These are phyloP conservation scores for Hygrophila difformis DNA, from an alignment of 257 asterid species.

Conservation along the genomic window DNA sequence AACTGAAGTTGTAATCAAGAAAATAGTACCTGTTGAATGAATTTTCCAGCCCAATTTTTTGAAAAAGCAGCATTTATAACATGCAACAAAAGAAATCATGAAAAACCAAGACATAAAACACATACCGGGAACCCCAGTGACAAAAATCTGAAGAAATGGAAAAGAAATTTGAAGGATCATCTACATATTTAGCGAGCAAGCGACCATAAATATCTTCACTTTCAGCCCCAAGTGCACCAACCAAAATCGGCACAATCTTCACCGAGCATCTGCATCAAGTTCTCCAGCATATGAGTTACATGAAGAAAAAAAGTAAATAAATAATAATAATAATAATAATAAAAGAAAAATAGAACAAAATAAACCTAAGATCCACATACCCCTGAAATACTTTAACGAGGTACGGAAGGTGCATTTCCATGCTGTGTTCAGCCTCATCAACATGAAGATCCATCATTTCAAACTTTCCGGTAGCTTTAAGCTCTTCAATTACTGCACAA, in stretches of 20 bases:
- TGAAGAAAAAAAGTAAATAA: no score
- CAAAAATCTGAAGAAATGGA: slow-evolving; percentile 96
- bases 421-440: slow-evolving; percentile 98
- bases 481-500: slow-evolving; percentile 67
- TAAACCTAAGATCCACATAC: slow-evolving; percentile 25
- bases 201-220: slow-evolving; percentile 70
- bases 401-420: slow-evolving; percentile 99
- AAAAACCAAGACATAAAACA: neutral
- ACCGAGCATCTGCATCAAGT: slow-evolving; percentile 46
- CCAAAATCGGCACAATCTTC: slow-evolving; percentile 90
- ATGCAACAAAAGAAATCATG: neutral
- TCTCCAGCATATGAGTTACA: slow-evolving; percentile 20
- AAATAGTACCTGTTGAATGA: neutral
- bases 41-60: no score
- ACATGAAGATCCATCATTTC: slow-evolving; percentile 82
- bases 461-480: slow-evolving; percentile 84
- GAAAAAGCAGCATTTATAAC: no score
- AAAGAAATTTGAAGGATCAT: slow-evolving; percentile 88
- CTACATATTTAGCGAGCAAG: slow-evolving; percentile 75
- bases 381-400: slow-evolving; percentile 89
- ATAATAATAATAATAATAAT: no score
- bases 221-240: slow-evolving; percentile 82
- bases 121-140: slow-evolving; percentile 98
- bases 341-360: no score
- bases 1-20: no score